phyloP scores from a whole-genome alignment of 2,329 filamentous ascomycete species.

The Penicillium sp. region DNA sequence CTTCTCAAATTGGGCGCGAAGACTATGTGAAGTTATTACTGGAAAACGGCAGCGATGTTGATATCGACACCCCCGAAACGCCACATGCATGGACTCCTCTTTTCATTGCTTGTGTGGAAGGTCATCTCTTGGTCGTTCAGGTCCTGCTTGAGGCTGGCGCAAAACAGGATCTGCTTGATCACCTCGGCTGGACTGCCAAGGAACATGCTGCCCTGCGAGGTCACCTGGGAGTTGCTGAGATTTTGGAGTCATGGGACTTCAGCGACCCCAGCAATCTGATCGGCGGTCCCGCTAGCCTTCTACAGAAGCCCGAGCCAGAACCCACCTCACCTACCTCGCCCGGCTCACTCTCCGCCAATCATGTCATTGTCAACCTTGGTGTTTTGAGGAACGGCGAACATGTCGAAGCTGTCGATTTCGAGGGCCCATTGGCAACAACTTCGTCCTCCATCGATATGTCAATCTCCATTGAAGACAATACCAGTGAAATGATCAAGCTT shows the following conservation, averaged over 20 bases:
- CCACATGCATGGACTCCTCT: conserved; percentile 37
- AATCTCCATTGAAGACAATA: background rate
- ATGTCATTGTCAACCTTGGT: conserved; percentile 12
- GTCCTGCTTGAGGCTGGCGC: conserved; percentile 31
- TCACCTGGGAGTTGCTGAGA: conserved; percentile 29
- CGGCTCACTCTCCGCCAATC: background rate
- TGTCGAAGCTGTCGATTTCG: conserved; percentile 5
- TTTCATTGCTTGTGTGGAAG: conserved; percentile 32
- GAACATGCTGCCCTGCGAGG: conserved; percentile 40
- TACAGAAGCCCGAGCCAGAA: background rate
- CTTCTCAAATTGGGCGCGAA: conserved; percentile 4
- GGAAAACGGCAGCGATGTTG: background rate
- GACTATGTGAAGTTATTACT: conserved; percentile 3
- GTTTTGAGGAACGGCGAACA: conserved; percentile 5
- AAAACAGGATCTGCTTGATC: conserved; percentile 24
- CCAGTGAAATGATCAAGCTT: conserved; percentile 1
- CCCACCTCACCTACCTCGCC: background rate
- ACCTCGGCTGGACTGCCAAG: conserved; percentile 36
- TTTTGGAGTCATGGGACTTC: conserved; percentile 10
- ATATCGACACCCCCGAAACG: conserved; percentile 22
- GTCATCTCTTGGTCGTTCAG: conserved; percentile 26
- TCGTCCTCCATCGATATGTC: conserved; percentile 7
- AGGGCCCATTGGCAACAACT: background rate
- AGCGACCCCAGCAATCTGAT: background rate
- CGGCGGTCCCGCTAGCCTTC: conserved; percentile 1